phyloP scores from a whole-genome alignment of 805 yeast genomes.

The Ogataea pini region DNA sequence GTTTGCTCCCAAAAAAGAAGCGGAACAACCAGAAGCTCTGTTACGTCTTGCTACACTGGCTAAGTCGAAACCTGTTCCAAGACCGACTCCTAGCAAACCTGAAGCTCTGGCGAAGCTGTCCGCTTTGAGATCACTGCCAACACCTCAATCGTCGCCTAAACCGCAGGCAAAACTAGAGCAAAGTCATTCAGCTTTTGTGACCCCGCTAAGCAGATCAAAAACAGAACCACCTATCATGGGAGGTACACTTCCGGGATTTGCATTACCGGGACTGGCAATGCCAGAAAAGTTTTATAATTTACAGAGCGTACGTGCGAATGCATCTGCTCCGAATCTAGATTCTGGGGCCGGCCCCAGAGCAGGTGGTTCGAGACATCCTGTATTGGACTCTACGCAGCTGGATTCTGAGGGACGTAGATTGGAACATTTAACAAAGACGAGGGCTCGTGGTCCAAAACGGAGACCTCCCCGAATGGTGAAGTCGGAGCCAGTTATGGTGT shows the following conservation, averaged over 20 bases:
- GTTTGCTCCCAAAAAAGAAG: slow-evolving; percentile 14
- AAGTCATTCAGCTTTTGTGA: background rate
- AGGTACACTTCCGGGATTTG: slow-evolving; percentile 27
- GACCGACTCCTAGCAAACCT: slow-evolving; percentile 24
- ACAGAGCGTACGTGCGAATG: slow-evolving; percentile 2
- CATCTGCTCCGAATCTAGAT: background rate
- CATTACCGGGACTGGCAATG: slow-evolving; percentile 28
- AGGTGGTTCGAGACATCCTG: slow-evolving; percentile 3
- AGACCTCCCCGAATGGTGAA: slow-evolving; percentile 40
- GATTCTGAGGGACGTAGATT: slow-evolving; percentile 33
- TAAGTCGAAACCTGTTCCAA: slow-evolving; percentile 21
- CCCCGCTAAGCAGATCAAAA: slow-evolving; percentile 7
- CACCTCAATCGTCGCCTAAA: background rate
- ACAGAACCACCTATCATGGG: slow-evolving; percentile 15
- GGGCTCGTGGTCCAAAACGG: slow-evolving; percentile 56
- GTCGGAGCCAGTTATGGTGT: slow-evolving; percentile 3
- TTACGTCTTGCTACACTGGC: slow-evolving; percentile 20
- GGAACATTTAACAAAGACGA: slow-evolving; percentile 45
- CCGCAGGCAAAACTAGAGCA: background rate
- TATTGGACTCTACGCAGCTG: slow-evolving; percentile 22
- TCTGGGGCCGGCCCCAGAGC: slow-evolving; percentile 2
- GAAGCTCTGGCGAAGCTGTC: slow-evolving; percentile 28
- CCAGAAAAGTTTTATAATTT: slow-evolving; percentile 21
- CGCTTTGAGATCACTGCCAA: slow-evolving; percentile 5
- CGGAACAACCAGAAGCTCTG: slow-evolving; percentile 33